phyloP scores from a whole-genome alignment of 495 filamentous ascomycete species.

The Aspergillus kassunensis region DNA sequence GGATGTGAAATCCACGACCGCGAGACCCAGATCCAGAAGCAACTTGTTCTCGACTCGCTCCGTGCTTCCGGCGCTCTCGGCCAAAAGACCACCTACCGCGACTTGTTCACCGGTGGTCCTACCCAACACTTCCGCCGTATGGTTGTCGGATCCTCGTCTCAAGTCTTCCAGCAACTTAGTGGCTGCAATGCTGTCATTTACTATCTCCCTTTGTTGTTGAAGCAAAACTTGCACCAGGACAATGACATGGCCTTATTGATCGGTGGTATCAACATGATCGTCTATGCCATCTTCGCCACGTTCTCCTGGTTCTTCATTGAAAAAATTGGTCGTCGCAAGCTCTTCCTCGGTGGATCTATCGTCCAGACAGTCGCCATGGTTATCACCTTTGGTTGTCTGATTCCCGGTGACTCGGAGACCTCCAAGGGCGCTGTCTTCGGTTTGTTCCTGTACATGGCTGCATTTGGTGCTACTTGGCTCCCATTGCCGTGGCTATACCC shows the following conservation, averaged over 20 bases:
- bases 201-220: conserved; percentile 75
- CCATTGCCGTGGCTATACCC: conserved; percentile 55
- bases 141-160: conserved; percentile 54
- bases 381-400: conserved; percentile 67
- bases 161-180: conserved; percentile 78
- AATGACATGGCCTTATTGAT: conserved; percentile 68
- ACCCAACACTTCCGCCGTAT: conserved; percentile 47
- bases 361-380: conserved; percentile 71
- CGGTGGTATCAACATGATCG: conserved; percentile 79
- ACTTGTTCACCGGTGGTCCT: conserved; percentile 40
- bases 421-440: conserved; percentile 72
- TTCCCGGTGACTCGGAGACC: conserved; percentile 48
- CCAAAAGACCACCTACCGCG: conserved; percentile 31
- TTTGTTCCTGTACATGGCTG: conserved; percentile 74
- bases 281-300: conserved; percentile 74
- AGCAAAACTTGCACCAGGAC: conserved; percentile 56
- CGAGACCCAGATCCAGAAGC: conserved; percentile 55
- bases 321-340: conserved; percentile 67
- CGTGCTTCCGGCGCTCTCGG: conserved; percentile 46
- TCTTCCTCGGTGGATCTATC: conserved; percentile 68
- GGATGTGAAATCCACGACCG: conserved; percentile 56
- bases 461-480: conserved; percentile 73
- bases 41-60: conserved; percentile 72
- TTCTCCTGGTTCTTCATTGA: conserved; percentile 85
- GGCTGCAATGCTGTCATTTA: conserved; percentile 83